Evolutionary conservation across 371 early-diverging fungal species (phyloP).

Genomic region (Actinomortierella ambigua): DNA sequence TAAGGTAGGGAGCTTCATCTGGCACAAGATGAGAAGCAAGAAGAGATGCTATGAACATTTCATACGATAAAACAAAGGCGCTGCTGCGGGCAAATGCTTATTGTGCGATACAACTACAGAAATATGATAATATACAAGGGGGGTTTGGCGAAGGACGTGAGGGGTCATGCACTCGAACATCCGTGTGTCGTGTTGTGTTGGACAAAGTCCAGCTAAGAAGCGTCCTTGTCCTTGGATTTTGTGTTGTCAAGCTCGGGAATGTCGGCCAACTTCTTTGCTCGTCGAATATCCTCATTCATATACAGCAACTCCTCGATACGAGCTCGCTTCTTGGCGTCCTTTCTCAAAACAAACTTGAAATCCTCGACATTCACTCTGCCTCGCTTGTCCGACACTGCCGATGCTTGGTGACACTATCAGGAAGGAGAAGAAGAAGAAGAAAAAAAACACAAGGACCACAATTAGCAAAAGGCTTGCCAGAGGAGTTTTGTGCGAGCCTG

Average conservation of each 20-base stretch:
- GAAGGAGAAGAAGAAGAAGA: neutral
- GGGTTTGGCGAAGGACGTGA: too few species aligned
- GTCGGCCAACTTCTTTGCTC: conserved; percentile 66
- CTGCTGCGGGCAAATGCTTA: too few species aligned
- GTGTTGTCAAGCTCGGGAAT: conserved; percentile 43
- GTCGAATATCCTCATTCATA: conserved; percentile 93
- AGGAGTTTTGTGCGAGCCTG: too few species aligned
- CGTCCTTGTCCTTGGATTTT: conserved; percentile 32
- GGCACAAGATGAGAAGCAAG: too few species aligned
- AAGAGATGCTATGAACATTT: too few species aligned
- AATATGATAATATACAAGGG: too few species aligned
- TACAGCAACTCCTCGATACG: conserved; percentile 95
- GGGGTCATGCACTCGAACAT: too few species aligned
- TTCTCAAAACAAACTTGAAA: conserved; percentile 89
- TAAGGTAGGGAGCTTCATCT: too few species aligned
- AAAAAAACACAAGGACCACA: conserved; percentile 5
- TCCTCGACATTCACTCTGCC: conserved; percentile 92
- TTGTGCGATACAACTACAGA: too few species aligned
- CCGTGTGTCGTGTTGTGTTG: too few species aligned
- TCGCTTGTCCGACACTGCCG: conserved; percentile 63
- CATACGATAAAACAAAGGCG: too few species aligned
- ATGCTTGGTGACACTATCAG: conserved; percentile 75
- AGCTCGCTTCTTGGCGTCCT: conserved; percentile 95
- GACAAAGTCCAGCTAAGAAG: neutral
- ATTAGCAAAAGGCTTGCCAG: too few species aligned